A percentile compares a stretch with the other conserved stretches of the same genome.
phyloP scores from a whole-genome alignment of 306 rosid genomes.

The Vigna angularis region DNA sequence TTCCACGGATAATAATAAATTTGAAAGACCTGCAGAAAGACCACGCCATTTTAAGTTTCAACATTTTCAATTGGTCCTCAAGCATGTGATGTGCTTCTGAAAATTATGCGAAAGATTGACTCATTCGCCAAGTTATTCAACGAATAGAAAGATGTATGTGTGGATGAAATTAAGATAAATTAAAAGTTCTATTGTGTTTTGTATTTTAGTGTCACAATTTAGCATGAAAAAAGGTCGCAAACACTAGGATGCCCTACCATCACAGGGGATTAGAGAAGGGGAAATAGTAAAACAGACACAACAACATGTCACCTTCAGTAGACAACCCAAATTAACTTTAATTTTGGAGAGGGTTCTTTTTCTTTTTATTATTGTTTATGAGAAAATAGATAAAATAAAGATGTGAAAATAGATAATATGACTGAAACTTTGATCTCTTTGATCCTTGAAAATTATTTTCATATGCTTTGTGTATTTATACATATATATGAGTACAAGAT shows the following conservation, averaged over 20 bases:
- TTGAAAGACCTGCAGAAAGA: constrained; percentile 4
- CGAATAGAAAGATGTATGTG: not conserved
- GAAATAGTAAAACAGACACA: constrained; percentile 17
- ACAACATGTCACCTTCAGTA: constrained; percentile 29
- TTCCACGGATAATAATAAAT: not conserved
- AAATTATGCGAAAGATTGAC: constrained; percentile 13
- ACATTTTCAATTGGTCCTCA: not conserved
- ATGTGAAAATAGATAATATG: not conserved
- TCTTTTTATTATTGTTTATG: not conserved
- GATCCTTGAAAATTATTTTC: not conserved
- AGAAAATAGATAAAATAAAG: not conserved
- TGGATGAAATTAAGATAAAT: constrained; percentile 17
- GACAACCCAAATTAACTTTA: constrained; percentile 10
- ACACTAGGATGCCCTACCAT: constrained; percentile 28
- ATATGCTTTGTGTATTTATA: too few species aligned
- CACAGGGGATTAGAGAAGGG: constrained; percentile 24
- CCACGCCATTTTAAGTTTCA: not conserved
- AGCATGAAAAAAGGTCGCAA: constrained; percentile 2
- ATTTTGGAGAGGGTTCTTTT: not conserved
- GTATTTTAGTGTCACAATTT: constrained; percentile 7
- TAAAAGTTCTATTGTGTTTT: not conserved
- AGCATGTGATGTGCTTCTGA: constrained; percentile 33
- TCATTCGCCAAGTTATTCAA: constrained; percentile 1
- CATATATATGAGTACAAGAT: too few species aligned
- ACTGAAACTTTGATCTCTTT: not conserved